These are phyloP conservation scores for Boletus tylopilopsis DNA, from an alignment of 768 basidiomycete genomes.

Conservation along the genomic window DNA sequence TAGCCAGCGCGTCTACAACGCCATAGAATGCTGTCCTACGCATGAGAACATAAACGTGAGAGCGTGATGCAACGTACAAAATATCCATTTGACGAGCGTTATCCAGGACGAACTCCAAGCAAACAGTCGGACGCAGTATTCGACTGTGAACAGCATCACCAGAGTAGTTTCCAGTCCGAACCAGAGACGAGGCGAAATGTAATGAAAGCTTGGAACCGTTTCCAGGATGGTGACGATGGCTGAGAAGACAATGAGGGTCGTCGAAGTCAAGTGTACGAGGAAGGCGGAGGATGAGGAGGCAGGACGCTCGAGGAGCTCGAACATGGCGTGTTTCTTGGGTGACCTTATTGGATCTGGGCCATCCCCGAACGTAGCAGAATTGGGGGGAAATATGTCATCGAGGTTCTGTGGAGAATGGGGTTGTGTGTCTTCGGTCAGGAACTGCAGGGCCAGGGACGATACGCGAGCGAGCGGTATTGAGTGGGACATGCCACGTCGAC, in stretches of 20 bases:
- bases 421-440: constrained; percentile 43
- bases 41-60: neutral
- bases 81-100: constrained; percentile 58
- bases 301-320: constrained; percentile 75
- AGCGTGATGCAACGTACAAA: constrained; percentile 45
- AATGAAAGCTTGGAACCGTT: constrained; percentile 74
- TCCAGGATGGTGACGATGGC: constrained; percentile 76
- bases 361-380: constrained; percentile 33
- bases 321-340: constrained; percentile 62
- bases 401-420: constrained; percentile 32
- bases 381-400: constrained; percentile 39
- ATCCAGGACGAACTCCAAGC: constrained; percentile 75
- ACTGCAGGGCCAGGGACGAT: constrained; percentile 28
- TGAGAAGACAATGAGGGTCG: constrained; percentile 67
- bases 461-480: constrained; percentile 28
- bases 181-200: constrained; percentile 66
- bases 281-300: constrained; percentile 75
- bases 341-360: constrained; percentile 27
- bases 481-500: constrained; percentile 25
- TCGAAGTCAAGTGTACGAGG: constrained; percentile 66
- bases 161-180: constrained; percentile 86
- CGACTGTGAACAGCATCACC: constrained; percentile 82
- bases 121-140: constrained; percentile 68
- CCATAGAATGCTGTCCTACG: constrained; percentile 67
- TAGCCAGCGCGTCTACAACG: constrained; percentile 80